Evolutionary conservation across 2,329 filamentous ascomycete species (phyloP).

Genomic region (Grosmannia serpens): DNA sequence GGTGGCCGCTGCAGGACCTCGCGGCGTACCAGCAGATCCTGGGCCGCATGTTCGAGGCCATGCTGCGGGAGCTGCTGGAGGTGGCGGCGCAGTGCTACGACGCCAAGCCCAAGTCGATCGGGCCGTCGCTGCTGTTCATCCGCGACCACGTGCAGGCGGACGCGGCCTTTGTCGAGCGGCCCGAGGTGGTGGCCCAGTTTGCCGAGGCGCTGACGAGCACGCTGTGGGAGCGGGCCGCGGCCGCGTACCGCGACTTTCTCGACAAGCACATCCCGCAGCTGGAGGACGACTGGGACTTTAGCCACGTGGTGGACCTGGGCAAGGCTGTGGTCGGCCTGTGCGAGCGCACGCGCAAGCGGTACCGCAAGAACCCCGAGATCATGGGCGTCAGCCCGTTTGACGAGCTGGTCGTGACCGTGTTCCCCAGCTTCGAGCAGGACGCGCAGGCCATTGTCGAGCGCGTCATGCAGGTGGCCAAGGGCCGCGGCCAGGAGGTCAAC

Average conservation of each 20-base stretch:
- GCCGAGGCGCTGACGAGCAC: constrained; percentile 59
- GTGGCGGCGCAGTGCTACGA: constrained; percentile 86
- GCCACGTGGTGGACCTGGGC: constrained; percentile 79
- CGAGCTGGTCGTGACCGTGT: constrained; percentile 69
- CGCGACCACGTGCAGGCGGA: constrained; percentile 75
- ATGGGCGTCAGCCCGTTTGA: constrained; percentile 59
- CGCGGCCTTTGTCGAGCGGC: constrained; percentile 57
- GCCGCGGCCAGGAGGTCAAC: constrained; percentile 62
- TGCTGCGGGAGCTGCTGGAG: constrained; percentile 71
- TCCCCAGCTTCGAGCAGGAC: constrained; percentile 85
- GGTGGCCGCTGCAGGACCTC: constrained; percentile 60
- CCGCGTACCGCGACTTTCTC: constrained; percentile 70
- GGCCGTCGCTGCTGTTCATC: constrained; percentile 58
- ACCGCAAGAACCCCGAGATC: constrained; percentile 75
- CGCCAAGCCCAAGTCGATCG: constrained; percentile 70
- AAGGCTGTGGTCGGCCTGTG: constrained; percentile 76
- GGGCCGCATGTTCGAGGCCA: constrained; percentile 62
- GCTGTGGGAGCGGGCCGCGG: constrained; percentile 60
- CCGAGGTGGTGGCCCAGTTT: constrained; percentile 63
- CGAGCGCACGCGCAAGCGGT: constrained; percentile 85
- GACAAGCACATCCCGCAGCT: constrained; percentile 69
- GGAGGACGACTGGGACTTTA: constrained; percentile 80
- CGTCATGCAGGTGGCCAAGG: constrained; percentile 63
- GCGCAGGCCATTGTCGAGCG: constrained; percentile 72
- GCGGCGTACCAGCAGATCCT: constrained; percentile 65